Percentiles rank a stretch among this genome's conserved stretches.
These are phyloP conservation scores for Lactarius quietus DNA, from an alignment of 768 basidiomycete genomes.

Conservation along the genomic window DNA sequence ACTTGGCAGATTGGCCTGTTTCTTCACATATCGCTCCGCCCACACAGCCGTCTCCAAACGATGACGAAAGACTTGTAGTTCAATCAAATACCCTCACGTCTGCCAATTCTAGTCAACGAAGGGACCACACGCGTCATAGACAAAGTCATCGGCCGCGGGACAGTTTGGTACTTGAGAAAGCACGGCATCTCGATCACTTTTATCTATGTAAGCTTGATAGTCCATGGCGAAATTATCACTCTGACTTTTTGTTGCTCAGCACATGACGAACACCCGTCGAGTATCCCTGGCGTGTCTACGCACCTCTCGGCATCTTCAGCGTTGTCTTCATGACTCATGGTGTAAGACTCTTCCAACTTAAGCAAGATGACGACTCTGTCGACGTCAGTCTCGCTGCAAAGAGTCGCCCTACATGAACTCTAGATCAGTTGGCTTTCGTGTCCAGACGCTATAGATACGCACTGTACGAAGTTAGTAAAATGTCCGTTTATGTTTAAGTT, in stretches of 20 bases:
- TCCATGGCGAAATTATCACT: constrained; percentile 32
- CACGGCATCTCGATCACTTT: constrained; percentile 14
- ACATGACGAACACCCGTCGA: constrained; percentile 15
- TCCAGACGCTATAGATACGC: background rate
- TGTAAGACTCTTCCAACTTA: background rate
- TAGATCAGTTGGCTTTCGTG: background rate
- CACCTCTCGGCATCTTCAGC: constrained; percentile 37
- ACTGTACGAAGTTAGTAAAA: background rate
- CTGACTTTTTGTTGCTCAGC: constrained; percentile 25
- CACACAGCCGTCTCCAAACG: background rate
- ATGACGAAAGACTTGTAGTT: constrained; percentile 1
- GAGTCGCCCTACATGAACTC: background rate
- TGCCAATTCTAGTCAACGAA: constrained; percentile 1
- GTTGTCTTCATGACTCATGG: constrained; percentile 32
- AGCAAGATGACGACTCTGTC: background rate
- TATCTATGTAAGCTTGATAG: constrained; percentile 32
- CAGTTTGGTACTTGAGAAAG: constrained; percentile 28
- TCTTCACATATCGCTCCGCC: background rate
- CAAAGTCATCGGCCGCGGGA: constrained; percentile 21
- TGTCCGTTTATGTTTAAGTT: background rate
- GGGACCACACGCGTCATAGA: constrained; percentile 2
- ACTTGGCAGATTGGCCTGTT: background rate
- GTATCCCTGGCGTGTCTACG: constrained; percentile 9
- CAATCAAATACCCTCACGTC: background rate
- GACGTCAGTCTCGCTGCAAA: background rate